phyloP scores from a whole-genome alignment of 2,329 filamentous ascomycete genomes.

The Rutstroemia sp. region DNA sequence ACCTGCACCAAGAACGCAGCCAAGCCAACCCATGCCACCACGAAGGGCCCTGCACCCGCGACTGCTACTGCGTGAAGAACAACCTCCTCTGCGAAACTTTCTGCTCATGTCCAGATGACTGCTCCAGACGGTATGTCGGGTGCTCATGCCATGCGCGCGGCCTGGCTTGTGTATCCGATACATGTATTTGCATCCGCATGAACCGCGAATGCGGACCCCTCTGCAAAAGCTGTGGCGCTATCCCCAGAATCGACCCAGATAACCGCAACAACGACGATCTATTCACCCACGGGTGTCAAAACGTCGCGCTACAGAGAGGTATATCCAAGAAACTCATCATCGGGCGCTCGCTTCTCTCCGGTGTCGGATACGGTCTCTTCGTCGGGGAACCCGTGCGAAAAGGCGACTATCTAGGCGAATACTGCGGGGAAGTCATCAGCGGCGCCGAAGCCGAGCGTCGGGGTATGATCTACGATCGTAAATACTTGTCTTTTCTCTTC shows the following conservation, averaged over 20 bases:
- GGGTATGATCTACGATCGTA: conserved; percentile 31
- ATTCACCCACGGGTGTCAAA: conserved; percentile 57
- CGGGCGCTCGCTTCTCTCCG: conserved; percentile 60
- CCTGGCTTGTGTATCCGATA: conserved; percentile 49
- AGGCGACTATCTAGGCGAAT: conserved; percentile 74
- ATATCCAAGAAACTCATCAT: conserved; percentile 58
- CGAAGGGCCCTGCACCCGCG: conserved; percentile 52
- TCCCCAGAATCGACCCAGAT: conserved; percentile 60
- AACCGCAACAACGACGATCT: conserved; percentile 54
- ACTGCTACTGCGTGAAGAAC: conserved; percentile 55
- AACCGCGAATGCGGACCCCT: conserved; percentile 77
- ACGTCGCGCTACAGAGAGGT: conserved; percentile 64
- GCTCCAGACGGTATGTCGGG: conserved; percentile 57
- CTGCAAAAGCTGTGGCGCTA: conserved; percentile 63
- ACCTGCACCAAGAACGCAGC: conserved; percentile 30
- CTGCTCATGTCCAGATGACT: conserved; percentile 57
- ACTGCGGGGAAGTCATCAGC: conserved; percentile 66
- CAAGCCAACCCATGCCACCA: conserved; percentile 54
- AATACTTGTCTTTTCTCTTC: conserved; percentile 41
- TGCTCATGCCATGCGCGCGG: conserved; percentile 57
- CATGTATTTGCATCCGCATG: conserved; percentile 64
- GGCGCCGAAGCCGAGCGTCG: conserved; percentile 24
- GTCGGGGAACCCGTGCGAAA: conserved; percentile 37
- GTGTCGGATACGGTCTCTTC: conserved; percentile 69
- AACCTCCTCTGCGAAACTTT: conserved; percentile 65